Evolutionary conservation across 139 green algal genomes (phyloP), one percentile per base, ranked within the genome.

Genomic region (Microglena sp.): DNA sequence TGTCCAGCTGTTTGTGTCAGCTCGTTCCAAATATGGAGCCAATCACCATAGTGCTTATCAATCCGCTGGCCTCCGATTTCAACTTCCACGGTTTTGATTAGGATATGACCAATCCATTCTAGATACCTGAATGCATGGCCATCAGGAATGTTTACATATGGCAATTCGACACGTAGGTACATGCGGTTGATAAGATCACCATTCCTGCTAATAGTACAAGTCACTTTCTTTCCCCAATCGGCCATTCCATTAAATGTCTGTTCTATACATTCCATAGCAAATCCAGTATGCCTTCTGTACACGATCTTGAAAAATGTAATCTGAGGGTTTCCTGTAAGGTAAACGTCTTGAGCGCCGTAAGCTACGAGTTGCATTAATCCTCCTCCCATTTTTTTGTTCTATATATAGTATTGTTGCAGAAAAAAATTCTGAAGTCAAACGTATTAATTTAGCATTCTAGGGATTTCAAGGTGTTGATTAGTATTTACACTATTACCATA

Each of bases 51-150:
- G 63, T 67, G 53, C 33, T 61, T 60, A 57, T 77, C 63, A 45
- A 77, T 72, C 28, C 55, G 63, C 63, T 71, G 63, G 33, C 63
- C 62, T 27, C 70, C 70, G 58, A 77, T 77, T 24, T 71, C 63
- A 26, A 72, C 26, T 32, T 67, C 55, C 3, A 77, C 63, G 3
- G 53, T 24, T 61, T 69, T 65, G 29, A 75, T 60, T 15, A 75
- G 34, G 27, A 31, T 44, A 24, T 75, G 62, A 26, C 62, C 62
- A 5, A 69, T 21, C 45, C 45, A 61, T 30, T 69, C 33, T 5
- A 69, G 2, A 45, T 45, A 69, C 21, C 62, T 45, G 62, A 69
- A 69, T 5, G 26, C 15, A 3, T 8, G 6, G 45, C 29, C 28
- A 4, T 1, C 45, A 1, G 26, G 26, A 21, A 69, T n/a, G 45